These are phyloP conservation scores for Leccinum truebloodii DNA, from an alignment of 768 basidiomycete species.

Conservation along the genomic window DNA sequence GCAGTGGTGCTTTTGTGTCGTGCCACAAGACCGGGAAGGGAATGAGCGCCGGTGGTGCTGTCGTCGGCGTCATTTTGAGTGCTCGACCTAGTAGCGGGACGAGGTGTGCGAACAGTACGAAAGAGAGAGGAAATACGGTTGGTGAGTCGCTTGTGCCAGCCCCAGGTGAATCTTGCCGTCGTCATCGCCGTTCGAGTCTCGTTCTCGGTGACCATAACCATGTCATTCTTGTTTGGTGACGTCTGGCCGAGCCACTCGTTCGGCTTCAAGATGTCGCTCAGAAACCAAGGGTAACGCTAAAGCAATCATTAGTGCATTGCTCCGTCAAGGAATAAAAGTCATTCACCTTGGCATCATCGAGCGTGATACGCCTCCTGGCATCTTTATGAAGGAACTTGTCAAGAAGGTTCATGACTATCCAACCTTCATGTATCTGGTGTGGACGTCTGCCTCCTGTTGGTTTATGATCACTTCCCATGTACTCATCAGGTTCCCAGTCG, in stretches of 20 bases:
- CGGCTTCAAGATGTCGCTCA: constrained; percentile 64
- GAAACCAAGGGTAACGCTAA: constrained; percentile 66
- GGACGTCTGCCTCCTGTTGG: constrained; percentile 64
- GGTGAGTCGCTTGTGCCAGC: constrained; percentile 47
- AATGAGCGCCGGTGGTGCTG: constrained; percentile 31
- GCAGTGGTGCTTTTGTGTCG: constrained; percentile 29
- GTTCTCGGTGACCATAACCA: constrained; percentile 65
- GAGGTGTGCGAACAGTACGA: constrained; percentile 40
- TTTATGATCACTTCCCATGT: constrained; percentile 72
- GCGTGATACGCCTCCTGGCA: constrained; percentile 65
- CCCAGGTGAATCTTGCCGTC: constrained; percentile 61
- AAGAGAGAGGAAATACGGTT: constrained; percentile 52
- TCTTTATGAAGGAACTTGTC: constrained; percentile 82
- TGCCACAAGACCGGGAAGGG: constrained; percentile 30
- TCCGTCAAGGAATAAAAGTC: background rate
- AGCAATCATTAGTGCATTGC: constrained; percentile 1
- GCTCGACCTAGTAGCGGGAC: constrained; percentile 16
- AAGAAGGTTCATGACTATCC: constrained; percentile 69
- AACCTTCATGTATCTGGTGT: constrained; percentile 49
- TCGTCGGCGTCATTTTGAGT: constrained; percentile 22
- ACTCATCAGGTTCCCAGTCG: constrained; percentile 66
- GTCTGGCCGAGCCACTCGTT: constrained; percentile 71
- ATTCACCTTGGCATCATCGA: constrained; percentile 81
- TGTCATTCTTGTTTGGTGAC: constrained; percentile 47
- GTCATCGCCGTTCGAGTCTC: constrained; percentile 80